Percentiles rank a stretch among this genome's conserved stretches.
phyloP scores from a whole-genome alignment of 352 stramenopile genomes.

The Thraustotheca clavata region DNA sequence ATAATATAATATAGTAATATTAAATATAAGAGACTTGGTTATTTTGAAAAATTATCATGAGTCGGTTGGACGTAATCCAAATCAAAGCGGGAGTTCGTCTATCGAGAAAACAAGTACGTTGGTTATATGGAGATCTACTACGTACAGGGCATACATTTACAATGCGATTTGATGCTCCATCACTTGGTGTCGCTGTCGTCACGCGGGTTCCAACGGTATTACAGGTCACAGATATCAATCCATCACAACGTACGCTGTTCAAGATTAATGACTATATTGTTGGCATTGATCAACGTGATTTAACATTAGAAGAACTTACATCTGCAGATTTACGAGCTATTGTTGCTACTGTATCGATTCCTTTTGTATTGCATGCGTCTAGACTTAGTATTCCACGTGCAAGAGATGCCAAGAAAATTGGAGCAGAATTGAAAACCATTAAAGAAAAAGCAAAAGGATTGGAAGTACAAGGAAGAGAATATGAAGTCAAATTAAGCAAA shows the following conservation, averaged over 20 bases:
- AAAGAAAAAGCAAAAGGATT: neutral
- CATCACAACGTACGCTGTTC: neutral
- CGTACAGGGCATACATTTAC: neutral
- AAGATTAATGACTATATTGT: neutral
- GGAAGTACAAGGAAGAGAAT: neutral
- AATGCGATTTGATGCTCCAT: neutral
- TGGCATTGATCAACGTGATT: neutral
- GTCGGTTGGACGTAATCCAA: neutral
- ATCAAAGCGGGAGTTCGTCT: conserved; percentile 11
- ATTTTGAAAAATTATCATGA: neutral
- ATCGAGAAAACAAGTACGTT: conserved; percentile 15
- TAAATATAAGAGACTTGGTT: too few relatives aligned
- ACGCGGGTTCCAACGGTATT: neutral
- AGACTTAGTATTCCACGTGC: neutral
- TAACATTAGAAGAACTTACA: neutral
- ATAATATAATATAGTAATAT: too few relatives aligned
- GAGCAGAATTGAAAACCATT: neutral
- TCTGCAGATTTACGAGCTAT: neutral
- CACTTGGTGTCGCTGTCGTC: neutral
- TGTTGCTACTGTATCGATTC: neutral
- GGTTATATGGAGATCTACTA: neutral
- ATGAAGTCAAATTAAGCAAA: neutral
- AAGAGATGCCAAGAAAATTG: neutral
- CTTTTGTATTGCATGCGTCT: neutral
- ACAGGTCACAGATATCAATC: neutral